These are phyloP conservation scores for Lavandula angustifolia DNA, from an alignment of 257 asterid species.

Conservation along the genomic window DNA sequence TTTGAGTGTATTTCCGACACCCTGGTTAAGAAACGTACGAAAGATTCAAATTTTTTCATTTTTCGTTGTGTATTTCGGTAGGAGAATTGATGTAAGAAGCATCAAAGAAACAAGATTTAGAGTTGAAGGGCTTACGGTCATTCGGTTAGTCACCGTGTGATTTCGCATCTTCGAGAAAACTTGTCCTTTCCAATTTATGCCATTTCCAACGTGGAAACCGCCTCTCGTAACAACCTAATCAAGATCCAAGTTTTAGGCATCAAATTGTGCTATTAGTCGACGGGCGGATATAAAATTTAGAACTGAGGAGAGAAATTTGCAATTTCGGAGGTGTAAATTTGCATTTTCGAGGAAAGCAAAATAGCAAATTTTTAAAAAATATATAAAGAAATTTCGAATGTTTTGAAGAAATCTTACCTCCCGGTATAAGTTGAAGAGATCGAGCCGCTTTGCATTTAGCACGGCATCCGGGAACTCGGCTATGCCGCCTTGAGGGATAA, in stretches of 20 bases:
- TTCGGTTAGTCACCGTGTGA: slow-evolving; percentile 92
- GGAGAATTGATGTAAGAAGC: background rate
- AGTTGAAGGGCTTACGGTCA: slow-evolving; percentile 63
- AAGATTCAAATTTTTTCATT: no score
- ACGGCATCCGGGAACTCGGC: slow-evolving; percentile 98
- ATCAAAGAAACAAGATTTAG: slow-evolving; percentile 9
- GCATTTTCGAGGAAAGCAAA: no score
- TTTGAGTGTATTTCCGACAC: slow-evolving; percentile 96
- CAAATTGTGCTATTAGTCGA: slow-evolving; percentile 12
- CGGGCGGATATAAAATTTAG: no score
- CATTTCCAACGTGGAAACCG: slow-evolving; percentile 97
- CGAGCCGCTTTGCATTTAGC: slow-evolving; percentile 98
- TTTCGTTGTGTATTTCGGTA: background rate
- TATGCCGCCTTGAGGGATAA: slow-evolving; percentile 98
- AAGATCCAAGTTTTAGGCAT: slow-evolving; percentile 20
- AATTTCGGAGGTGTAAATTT: no score
- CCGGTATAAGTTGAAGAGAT: slow-evolving; percentile 92
- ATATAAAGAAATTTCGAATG: background rate
- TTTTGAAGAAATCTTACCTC: slow-evolving; percentile 50
- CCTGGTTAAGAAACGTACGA: slow-evolving; percentile 47
- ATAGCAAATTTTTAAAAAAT: no score
- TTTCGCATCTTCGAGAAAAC: slow-evolving; percentile 99
- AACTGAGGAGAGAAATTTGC: no score
- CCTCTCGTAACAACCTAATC: slow-evolving; percentile 96
- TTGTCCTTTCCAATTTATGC: slow-evolving; percentile 99